Conservation (phyloP, 495 filamentous ascomycete genomes). For the Trichoderma orchidacearum region DNA sequence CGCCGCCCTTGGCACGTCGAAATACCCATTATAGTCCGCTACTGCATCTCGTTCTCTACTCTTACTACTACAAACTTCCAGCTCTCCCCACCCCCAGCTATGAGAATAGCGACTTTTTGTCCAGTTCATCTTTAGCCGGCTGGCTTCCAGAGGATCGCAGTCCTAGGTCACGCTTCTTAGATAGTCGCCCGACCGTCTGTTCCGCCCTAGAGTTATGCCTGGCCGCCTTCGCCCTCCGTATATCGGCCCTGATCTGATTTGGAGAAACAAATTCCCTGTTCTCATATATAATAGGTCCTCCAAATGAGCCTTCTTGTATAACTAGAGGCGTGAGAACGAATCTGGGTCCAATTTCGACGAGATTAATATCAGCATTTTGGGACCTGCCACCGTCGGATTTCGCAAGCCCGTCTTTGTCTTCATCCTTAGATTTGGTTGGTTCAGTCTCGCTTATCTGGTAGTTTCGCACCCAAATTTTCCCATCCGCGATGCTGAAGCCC, state of each 20-base stretch:
- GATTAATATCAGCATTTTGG: constrained; percentile 56
- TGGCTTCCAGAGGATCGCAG: constrained; percentile 50
- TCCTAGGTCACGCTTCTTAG: constrained; percentile 64
- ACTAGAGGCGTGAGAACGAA: constrained; percentile 94
- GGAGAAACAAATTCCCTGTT: constrained; percentile 97
- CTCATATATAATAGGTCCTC: constrained; percentile 94
- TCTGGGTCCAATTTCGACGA: constrained; percentile 89
- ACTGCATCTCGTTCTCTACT: too few relatives aligned
- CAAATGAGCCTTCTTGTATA: constrained; percentile 89
- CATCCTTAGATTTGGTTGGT: constrained; percentile 29
- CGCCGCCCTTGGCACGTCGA: not conserved
- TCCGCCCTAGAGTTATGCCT: constrained; percentile 63
- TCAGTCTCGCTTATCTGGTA: constrained; percentile 89
- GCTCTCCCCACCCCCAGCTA: constrained; percentile 19
- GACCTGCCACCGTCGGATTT: constrained; percentile 14
- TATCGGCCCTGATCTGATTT: constrained; percentile 79
- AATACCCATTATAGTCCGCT: too few relatives aligned
- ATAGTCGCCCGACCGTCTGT: constrained; percentile 51
- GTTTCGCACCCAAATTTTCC: constrained; percentile 91
- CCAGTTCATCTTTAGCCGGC: constrained; percentile 55
- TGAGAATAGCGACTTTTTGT: constrained; percentile 70
- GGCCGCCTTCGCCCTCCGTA: constrained; percentile 59
- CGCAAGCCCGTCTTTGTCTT: constrained; percentile 16
- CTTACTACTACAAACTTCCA: not conserved
- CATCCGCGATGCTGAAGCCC: constrained; percentile 81